phyloP scores from a whole-genome alignment of 225 moss, liverwort and hornwort genomes.

The Physcomitrium patens region DNA sequence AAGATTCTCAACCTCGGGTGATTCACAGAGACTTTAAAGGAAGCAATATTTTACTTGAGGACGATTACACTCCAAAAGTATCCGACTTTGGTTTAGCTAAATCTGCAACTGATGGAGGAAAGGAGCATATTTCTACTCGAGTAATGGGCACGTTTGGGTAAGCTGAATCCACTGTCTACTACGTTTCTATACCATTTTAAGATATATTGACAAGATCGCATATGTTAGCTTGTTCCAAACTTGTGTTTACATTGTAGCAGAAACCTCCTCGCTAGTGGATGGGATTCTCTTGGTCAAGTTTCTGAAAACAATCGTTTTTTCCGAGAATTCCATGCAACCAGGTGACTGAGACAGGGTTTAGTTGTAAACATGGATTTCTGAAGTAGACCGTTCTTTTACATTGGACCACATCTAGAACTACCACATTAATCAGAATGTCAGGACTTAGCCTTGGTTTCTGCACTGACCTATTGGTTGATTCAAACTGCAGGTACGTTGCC shows the following conservation, averaged over 20 bases:
- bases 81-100: slow-evolving; percentile 91
- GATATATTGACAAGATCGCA: too few relatives aligned
- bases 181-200: too few relatives aligned
- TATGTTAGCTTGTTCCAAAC: too few relatives aligned
- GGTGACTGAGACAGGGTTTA: neutral
- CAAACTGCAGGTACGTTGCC: slow-evolving; percentile 63
- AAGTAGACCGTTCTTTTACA: too few relatives aligned
- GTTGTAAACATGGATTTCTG: neutral
- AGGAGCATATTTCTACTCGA: slow-evolving; percentile 77
- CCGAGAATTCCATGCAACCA: too few relatives aligned
- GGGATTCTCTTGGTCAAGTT: too few relatives aligned
- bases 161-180: neutral
- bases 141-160: slow-evolving; percentile 90
- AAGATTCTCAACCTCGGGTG: slow-evolving; percentile 58
- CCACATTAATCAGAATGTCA: neutral
- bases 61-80: slow-evolving; percentile 65
- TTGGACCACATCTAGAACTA: neutral
- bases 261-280: too few relatives aligned
- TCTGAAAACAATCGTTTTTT: too few relatives aligned
- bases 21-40: slow-evolving; percentile 60
- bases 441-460: slow-evolving; percentile 7
- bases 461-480: slow-evolving; percentile 12
- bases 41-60: slow-evolving; percentile 61
- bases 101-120: slow-evolving; percentile 69
- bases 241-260: too few relatives aligned